Conservation (phyloP, 805 yeast genomes). For the Candida golubevii region DNA sequence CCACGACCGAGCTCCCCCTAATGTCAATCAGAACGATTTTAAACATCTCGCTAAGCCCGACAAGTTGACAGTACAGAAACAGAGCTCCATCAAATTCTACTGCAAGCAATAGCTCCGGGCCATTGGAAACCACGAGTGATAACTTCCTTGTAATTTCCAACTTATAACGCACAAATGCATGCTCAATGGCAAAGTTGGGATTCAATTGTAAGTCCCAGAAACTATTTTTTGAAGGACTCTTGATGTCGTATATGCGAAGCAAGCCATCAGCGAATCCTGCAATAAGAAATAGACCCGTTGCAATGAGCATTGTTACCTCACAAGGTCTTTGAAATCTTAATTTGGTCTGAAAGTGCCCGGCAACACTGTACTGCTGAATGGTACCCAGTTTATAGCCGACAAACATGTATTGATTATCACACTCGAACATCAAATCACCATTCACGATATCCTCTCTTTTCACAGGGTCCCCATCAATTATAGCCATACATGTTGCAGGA, state of each 20-base stretch:
- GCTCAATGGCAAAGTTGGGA: constrained; percentile 6
- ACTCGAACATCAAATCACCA: constrained; percentile 41
- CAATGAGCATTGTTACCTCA: constrained; percentile 16
- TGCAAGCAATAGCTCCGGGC: constrained; percentile 23
- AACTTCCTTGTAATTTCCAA: neutral
- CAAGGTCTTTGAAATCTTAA: constrained; percentile 1
- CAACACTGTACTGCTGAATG: constrained; percentile 21
- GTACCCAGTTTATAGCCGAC: constrained; percentile 42
- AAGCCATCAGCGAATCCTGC: constrained; percentile 18
- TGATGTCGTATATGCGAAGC: constrained; percentile 13
- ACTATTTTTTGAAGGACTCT: neutral
- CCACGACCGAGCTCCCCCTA: neutral
- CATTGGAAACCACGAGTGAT: constrained; percentile 17
- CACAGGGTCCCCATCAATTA: constrained; percentile 1
- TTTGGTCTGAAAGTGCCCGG: constrained; percentile 16
- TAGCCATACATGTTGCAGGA: constrained; percentile 17
- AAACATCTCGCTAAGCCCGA: constrained; percentile 25
- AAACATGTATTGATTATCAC: constrained; percentile 38
- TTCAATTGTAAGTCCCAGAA: constrained; percentile 8
- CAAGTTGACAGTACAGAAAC: constrained; percentile 15
- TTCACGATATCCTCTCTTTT: constrained; percentile 1
- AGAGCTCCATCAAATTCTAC: constrained; percentile 5
- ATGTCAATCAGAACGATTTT: constrained; percentile 14
- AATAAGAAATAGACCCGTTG: constrained; percentile 9
- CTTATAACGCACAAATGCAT: neutral